These are phyloP conservation scores for Wickerhamiella infanticola DNA, from an alignment of 1,139 yeast genomes.

Conservation along the genomic window DNA sequence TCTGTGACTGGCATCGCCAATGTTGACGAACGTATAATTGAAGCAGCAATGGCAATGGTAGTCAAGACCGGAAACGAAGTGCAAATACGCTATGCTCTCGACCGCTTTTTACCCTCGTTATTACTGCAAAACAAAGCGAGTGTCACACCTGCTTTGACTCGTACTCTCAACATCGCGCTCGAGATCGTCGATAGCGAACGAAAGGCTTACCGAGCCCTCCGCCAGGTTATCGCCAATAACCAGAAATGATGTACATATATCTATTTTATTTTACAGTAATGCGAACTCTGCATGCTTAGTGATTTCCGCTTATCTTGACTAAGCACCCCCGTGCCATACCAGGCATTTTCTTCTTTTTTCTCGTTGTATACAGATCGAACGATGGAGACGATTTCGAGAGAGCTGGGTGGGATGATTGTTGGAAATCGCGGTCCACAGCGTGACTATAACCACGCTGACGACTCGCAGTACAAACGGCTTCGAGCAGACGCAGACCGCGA, in stretches of 20 bases:
- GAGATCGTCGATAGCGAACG: slow-evolving; percentile 6
- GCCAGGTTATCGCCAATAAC: slow-evolving; percentile 9
- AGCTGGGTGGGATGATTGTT: slow-evolving; percentile 8
- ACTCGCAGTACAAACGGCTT: slow-evolving; percentile 38
- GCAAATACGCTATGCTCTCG: slow-evolving; percentile 17
- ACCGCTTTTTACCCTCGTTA: slow-evolving; percentile 16
- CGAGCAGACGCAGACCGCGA: slow-evolving; percentile 59
- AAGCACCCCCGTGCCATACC: neutral
- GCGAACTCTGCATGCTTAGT: neutral
- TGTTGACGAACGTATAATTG: slow-evolving; percentile 15
- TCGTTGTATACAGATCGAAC: neutral
- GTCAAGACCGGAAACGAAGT: slow-evolving; percentile 18
- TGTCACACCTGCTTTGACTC: slow-evolving; percentile 12
- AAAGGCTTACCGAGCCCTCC: slow-evolving; percentile 14
- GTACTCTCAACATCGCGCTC: slow-evolving; percentile 14
- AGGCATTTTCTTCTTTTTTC: neutral
- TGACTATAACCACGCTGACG: slow-evolving; percentile 28
- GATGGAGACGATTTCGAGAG: slow-evolving; percentile 8
- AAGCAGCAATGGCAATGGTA: slow-evolving; percentile 19
- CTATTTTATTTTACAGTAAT: neutral
- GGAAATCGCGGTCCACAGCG: slow-evolving; percentile 9
- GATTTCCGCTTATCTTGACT: no score
- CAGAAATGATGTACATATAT: neutral
- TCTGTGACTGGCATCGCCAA: slow-evolving; percentile 11
- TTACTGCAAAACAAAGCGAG: slow-evolving; percentile 2